phyloP scores from a whole-genome alignment of 2,329 filamentous ascomycete species.

The Trichoderma sp. region DNA sequence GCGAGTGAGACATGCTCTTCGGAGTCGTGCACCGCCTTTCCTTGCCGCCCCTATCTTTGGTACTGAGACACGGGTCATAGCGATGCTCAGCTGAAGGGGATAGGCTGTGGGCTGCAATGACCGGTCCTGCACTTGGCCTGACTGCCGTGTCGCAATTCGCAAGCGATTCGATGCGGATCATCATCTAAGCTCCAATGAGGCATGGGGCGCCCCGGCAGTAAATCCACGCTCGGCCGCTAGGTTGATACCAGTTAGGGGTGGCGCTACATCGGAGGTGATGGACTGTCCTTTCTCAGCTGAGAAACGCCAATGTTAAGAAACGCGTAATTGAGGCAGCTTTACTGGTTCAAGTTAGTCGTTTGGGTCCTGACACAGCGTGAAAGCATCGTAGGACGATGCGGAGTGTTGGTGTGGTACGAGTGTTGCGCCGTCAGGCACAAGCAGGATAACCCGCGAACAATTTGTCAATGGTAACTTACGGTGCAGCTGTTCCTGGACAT shows the following conservation, averaged over 20 bases:
- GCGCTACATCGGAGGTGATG: conserved; percentile 7
- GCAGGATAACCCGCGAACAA: not conserved
- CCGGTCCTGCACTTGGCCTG: conserved; percentile 8
- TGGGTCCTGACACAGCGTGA: conserved; percentile 1
- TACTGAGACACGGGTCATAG: not conserved
- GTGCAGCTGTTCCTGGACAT: not conserved
- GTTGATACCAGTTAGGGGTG: conserved; percentile 7
- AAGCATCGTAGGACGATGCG: conserved; percentile 2
- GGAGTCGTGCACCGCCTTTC: not conserved
- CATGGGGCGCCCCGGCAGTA: not conserved
- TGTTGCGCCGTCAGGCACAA: not conserved
- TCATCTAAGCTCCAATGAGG: conserved; percentile 4
- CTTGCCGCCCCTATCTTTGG: not conserved
- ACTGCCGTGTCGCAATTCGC: conserved; percentile 10
- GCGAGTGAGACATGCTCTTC: not conserved
- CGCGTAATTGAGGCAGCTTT: not conserved
- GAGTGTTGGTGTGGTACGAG: conserved; percentile 7
- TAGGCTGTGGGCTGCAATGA: conserved; percentile 2
- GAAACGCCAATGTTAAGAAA: conserved; percentile 7
- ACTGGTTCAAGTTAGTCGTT: conserved; percentile 5
- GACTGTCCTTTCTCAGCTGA: conserved; percentile 19
- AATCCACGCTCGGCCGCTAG: not conserved
- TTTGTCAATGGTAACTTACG: conserved; percentile 1
- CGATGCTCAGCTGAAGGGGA: not conserved
- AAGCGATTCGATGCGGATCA: conserved; percentile 15